Percentiles rank a stretch among this genome's conserved stretches.
These are phyloP conservation scores for Lignosus rhinocerotis DNA, from an alignment of 1,284 basidiomycete species.

Conservation along the genomic window DNA sequence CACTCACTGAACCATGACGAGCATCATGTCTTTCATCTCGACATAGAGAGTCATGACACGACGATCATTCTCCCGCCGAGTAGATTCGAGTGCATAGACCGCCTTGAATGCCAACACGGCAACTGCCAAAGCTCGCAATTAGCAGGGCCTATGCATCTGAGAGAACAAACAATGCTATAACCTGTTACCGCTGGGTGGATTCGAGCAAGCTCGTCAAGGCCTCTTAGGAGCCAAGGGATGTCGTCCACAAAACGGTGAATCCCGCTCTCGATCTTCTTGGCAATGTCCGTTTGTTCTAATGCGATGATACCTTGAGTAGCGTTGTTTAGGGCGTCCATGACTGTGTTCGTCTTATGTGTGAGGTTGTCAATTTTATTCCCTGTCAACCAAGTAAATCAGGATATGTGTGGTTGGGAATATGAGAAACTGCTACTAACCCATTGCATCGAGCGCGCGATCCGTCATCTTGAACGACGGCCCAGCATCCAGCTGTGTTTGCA, in stretches of 20 bases:
- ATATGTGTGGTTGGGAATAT: background rate
- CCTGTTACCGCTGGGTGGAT: constrained; percentile 32
- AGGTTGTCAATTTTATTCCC: background rate
- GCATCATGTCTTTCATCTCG: constrained; percentile 39
- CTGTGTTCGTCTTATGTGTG: background rate
- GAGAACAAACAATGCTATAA: background rate
- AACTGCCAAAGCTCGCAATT: constrained; percentile 29
- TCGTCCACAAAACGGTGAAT: constrained; percentile 14
- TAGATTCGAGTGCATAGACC: constrained; percentile 40
- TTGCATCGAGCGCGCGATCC: background rate
- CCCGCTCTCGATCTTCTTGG: constrained; percentile 11
- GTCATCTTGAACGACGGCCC: constrained; percentile 1
- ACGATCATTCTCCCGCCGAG: constrained; percentile 42
- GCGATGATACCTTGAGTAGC: background rate
- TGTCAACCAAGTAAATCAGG: background rate
- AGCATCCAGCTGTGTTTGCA: background rate
- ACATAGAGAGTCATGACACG: constrained; percentile 38
- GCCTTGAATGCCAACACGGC: constrained; percentile 46
- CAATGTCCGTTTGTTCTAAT: constrained; percentile 1
- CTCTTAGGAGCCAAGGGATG: constrained; percentile 27
- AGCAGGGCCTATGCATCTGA: too few species aligned
- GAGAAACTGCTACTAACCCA: background rate
- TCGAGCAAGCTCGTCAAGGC: constrained; percentile 28
- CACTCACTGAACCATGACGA: constrained; percentile 41
- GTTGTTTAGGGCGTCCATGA: background rate